Evolutionary conservation across 495 filamentous ascomycete species (phyloP), one percentile per base, ranked within the genome.

Genomic region (Talaromyces wortmannii): DNA sequence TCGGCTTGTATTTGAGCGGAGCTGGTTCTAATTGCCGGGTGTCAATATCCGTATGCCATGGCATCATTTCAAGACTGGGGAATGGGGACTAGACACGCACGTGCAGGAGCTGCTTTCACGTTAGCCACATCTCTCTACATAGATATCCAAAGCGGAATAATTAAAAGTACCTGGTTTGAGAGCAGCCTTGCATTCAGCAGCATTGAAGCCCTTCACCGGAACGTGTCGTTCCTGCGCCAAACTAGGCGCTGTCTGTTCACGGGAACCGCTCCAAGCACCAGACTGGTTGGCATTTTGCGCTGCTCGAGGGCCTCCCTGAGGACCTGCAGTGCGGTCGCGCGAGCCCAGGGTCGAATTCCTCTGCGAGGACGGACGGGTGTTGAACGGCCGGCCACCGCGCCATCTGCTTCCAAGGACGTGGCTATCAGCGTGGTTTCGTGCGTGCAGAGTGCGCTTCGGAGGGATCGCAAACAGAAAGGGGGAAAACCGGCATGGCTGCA

Each of bases 171-270:
- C 64, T 65, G 57, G 68, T 61, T 65, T 76, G 23, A 80, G 61
- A 47, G 67, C 61, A 42, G 58, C 67, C 57, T 72, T 77, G n/a
- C 64, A 65, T 56, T 79, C 76, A 6, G 61, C 56, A 23, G 73
- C 67, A 55, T 80, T 80, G 65, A 79, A 80, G 7, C 68, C 72
- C 44, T 67, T 65, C 30, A 76, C 74, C 40, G 76, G 68, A 23
- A 72, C 64, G 59, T 79, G 76, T 48, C 70, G 72, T 7, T 75
- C 74, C 54, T 71, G 70, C 31, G 61, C 45, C 43, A 59, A 57
- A 23, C 61, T 61, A 5, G 57, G 50, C 6, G 56, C 31, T 15
- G 36, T 29, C 56, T 62, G 56, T 17, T 64, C 64, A 16, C 60
- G 59, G 43, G 64, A 58, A 45, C 61, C 63, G 7, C 55, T 56